Evolutionary conservation across 140 eudicot genomes (phyloP).

Genomic region (Bidens hawaiensis): DNA sequence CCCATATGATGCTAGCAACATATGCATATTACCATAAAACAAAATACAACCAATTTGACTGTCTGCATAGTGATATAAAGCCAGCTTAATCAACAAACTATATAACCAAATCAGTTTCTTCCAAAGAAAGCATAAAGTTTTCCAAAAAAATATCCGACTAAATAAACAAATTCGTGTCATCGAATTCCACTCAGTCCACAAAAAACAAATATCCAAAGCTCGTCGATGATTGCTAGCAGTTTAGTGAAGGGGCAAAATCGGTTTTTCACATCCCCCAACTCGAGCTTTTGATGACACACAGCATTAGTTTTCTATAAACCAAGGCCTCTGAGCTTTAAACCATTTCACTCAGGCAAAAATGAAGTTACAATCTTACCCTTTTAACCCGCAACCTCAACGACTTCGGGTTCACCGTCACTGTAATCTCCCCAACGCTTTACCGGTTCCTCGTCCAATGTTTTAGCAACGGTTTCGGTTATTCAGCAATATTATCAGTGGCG

Average conservation of each 20-base stretch:
- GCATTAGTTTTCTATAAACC: slow-evolving; percentile 30
- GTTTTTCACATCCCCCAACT: slow-evolving; percentile 24
- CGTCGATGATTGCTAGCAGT: slow-evolving; percentile 9
- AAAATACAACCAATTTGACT: background rate
- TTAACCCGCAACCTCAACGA: slow-evolving; percentile 49
- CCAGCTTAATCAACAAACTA: slow-evolving; percentile 15
- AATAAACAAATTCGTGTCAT: slow-evolving; percentile 11
- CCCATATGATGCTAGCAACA: background rate
- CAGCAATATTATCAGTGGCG: slow-evolving; percentile 12
- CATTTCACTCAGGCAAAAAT: slow-evolving; percentile 29
- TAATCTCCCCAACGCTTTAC: slow-evolving; percentile 81
- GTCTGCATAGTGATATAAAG: background rate
- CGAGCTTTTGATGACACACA: slow-evolving; percentile 15
- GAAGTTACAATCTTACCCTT: slow-evolving; percentile 4
- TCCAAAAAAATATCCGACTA: slow-evolving; percentile 5
- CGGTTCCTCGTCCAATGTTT: slow-evolving; percentile 33
- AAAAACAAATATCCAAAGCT: slow-evolving; percentile 22
- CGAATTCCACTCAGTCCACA: slow-evolving; percentile 18
- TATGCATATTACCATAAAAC: background rate
- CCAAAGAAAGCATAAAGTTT: slow-evolving; percentile 13
- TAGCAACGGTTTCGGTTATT: slow-evolving; percentile 10
- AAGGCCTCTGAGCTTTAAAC: slow-evolving; percentile 31
- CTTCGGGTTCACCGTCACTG: slow-evolving; percentile 68
- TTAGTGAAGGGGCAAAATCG: slow-evolving; percentile 21
- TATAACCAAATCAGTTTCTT: slow-evolving; percentile 20